Conservation (phyloP, 2,329 filamentous ascomycete genomes). For the Aspergillus sp. region DNA sequence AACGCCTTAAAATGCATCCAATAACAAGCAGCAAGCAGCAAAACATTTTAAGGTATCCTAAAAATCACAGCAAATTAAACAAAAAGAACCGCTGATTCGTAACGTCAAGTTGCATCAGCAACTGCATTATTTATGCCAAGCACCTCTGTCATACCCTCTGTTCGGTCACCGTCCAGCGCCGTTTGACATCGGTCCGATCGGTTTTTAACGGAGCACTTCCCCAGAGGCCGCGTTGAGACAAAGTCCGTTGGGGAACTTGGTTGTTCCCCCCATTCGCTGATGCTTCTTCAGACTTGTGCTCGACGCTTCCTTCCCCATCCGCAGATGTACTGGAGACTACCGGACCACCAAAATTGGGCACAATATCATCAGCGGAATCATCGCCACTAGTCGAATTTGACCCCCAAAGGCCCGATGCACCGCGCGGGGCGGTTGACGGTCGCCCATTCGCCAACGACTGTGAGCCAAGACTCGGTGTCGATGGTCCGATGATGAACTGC, state of each 20-base stretch:
- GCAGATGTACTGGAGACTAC: slow-evolving; percentile 11
- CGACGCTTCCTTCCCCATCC: not conserved
- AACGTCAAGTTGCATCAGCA: slow-evolving; percentile 4
- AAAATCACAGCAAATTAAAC: slow-evolving; percentile 2
- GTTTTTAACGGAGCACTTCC: slow-evolving; percentile 24
- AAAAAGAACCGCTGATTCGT: not conserved
- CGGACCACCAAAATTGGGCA: slow-evolving; percentile 31
- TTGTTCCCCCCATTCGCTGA: slow-evolving; percentile 10
- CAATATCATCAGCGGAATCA: slow-evolving; percentile 24
- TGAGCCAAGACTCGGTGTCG: slow-evolving; percentile 9
- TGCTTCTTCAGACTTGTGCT: not conserved
- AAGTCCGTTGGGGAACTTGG: slow-evolving; percentile 21
- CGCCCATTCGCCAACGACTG: slow-evolving; percentile 19
- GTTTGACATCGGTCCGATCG: slow-evolving; percentile 20
- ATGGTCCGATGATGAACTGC: slow-evolving; percentile 19
- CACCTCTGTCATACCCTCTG: slow-evolving; percentile 10
- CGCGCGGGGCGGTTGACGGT: slow-evolving; percentile 16
- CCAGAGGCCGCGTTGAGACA: slow-evolving; percentile 34
- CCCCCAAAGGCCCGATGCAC: slow-evolving; percentile 31
- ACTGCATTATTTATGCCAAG: slow-evolving; percentile 5
- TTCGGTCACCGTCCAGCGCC: slow-evolving; percentile 36
- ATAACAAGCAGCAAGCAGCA: not conserved
- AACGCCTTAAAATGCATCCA: not conserved
- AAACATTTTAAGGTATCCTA: not conserved
- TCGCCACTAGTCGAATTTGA: slow-evolving; percentile 18